A percentile compares a stretch with the other conserved stretches of the same genome.
phyloP scores from a whole-genome alignment of 1,284 basidiomycete species.

The Leccinum fallax region DNA sequence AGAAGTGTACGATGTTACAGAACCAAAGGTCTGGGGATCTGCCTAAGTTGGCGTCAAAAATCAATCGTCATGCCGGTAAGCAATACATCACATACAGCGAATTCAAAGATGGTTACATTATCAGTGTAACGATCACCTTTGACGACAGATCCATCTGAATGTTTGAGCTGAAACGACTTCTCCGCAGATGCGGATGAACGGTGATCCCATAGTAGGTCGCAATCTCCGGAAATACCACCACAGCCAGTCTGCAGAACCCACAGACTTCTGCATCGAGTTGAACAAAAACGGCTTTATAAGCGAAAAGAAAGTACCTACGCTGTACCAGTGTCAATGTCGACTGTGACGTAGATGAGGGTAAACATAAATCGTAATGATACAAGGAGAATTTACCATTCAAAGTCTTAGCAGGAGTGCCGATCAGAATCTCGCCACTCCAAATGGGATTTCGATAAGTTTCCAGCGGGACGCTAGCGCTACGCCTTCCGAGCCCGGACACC shows the following conservation, averaged over 20 bases:
- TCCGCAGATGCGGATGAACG: not conserved
- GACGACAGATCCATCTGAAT: not conserved
- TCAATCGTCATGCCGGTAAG: not conserved
- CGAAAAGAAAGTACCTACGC: not conserved
- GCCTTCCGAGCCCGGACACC: no score
- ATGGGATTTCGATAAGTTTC: no score
- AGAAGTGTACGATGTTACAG: not conserved
- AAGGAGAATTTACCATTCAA: no score
- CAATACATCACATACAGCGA: not conserved
- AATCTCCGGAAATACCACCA: not conserved
- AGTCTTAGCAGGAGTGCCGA: no score
- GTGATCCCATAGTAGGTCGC: not conserved
- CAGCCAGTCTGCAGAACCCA: not conserved
- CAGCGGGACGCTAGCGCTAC: no score
- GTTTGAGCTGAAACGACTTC: not conserved
- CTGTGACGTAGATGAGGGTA: no score
- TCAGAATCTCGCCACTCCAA: no score
- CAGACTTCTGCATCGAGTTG: not conserved
- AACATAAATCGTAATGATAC: no score
- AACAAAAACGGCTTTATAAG: not conserved
- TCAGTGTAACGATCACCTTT: not conserved
- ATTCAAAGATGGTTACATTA: not conserved
- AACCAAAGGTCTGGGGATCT: not conserved
- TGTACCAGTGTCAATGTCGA: not conserved
- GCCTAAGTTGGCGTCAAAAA: not conserved